Conservation (phyloP, 768 basidiomycete species). For the Rhizopogon rudus region DNA sequence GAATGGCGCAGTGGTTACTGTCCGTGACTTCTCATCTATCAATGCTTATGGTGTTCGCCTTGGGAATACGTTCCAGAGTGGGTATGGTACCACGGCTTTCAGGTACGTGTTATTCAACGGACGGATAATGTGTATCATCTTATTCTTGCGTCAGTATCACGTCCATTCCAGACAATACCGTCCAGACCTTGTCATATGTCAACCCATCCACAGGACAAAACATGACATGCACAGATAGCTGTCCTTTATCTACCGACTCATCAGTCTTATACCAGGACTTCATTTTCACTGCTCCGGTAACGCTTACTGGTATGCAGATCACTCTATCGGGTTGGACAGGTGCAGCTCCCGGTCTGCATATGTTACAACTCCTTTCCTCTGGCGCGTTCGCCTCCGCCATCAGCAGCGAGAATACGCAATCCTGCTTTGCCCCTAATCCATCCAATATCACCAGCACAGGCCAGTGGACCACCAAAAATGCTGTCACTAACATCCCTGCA, state of each 20-base stretch:
- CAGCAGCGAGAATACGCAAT: conserved; percentile 49
- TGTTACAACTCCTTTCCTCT: conserved; percentile 88
- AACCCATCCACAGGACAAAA: conserved; percentile 75
- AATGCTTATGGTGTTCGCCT: conserved; percentile 78
- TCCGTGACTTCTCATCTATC: conserved; percentile 69
- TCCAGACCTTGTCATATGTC: conserved; percentile 70
- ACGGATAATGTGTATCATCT: conserved; percentile 6
- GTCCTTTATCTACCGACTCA: conserved; percentile 76
- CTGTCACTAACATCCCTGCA: conserved; percentile 71
- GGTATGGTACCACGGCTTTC: conserved; percentile 85
- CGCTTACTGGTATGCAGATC: conserved; percentile 89
- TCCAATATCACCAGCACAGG: conserved; percentile 69
- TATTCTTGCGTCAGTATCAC: conserved; percentile 51
- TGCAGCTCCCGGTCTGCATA: conserved; percentile 73
- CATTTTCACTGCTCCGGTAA: conserved; percentile 57
- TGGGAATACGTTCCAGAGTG: conserved; percentile 83
- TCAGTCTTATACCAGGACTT: conserved; percentile 90
- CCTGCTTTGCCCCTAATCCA: conserved; percentile 74
- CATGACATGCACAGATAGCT: conserved; percentile 68
- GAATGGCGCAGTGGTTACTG: conserved; percentile 65
- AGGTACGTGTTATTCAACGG: conserved; percentile 45
- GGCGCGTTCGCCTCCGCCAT: conserved; percentile 87
- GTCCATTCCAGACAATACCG: conserved; percentile 84
- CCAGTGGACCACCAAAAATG: conserved; percentile 59
- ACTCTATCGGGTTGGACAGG: conserved; percentile 76